Percentiles rank a stretch among this genome's conserved stretches.
Evolutionary conservation across 2,329 filamentous ascomycete species (phyloP).

Genomic region (Aureobasidium sp.): DNA sequence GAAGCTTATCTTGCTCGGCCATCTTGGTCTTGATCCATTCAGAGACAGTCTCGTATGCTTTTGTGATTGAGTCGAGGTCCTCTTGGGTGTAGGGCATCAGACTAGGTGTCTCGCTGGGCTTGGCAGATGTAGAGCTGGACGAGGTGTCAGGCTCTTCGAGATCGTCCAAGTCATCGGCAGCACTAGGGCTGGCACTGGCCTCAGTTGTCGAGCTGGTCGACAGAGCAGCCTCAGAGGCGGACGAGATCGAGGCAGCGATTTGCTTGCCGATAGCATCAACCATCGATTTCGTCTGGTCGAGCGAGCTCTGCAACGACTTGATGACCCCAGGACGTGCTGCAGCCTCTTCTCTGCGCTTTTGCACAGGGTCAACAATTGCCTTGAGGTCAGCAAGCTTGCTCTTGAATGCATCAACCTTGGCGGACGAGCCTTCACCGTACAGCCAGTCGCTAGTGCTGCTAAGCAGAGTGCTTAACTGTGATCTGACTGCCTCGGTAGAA

Average conservation of each 20-base stretch:
- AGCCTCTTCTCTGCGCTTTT: slow-evolving; percentile 67
- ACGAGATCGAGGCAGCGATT: slow-evolving; percentile 52
- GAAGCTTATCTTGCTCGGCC: slow-evolving; percentile 62
- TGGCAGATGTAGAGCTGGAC: slow-evolving; percentile 33
- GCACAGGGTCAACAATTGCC: slow-evolving; percentile 68
- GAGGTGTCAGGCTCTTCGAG: slow-evolving; percentile 64
- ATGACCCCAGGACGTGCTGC: slow-evolving; percentile 64
- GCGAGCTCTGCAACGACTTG: slow-evolving; percentile 58
- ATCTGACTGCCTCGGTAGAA: slow-evolving; percentile 62
- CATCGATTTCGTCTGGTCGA: slow-evolving; percentile 66
- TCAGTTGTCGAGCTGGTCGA: slow-evolving; percentile 34
- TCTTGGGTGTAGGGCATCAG: slow-evolving; percentile 64
- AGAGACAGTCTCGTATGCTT: slow-evolving; percentile 54
- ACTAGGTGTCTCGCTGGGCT: slow-evolving; percentile 39
- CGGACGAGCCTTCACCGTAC: slow-evolving; percentile 74
- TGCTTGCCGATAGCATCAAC: slow-evolving; percentile 62
- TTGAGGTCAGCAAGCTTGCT: slow-evolving; percentile 70
- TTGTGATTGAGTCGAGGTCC: slow-evolving; percentile 62
- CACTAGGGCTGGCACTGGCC: slow-evolving; percentile 42
- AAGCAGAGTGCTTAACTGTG: slow-evolving; percentile 60
- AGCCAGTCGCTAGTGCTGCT: slow-evolving; percentile 78
- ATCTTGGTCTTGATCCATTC: slow-evolving; percentile 72
- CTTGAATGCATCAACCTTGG: slow-evolving; percentile 66
- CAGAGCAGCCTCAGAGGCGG: slow-evolving; percentile 38
- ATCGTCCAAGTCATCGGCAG: slow-evolving; percentile 54